Conservation (phyloP, 2,329 filamentous ascomycete genomes). For the Annulohypoxylon truncatum region DNA sequence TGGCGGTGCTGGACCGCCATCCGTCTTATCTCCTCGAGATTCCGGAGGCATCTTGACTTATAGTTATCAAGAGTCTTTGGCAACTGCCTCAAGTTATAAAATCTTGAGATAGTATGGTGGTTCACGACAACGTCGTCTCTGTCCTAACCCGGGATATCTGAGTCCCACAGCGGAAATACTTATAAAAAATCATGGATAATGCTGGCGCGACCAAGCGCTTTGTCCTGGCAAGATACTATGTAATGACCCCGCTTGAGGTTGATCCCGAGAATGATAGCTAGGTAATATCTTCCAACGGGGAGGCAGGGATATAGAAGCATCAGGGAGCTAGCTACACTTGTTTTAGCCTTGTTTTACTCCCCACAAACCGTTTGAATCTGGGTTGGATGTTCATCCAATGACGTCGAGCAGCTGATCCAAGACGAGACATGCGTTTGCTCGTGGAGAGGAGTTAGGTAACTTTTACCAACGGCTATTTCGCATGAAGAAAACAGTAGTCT, state of each 20-base stretch:
- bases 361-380: slow-evolving; percentile 17
- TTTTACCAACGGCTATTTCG: background rate
- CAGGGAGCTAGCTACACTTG: slow-evolving; percentile 23
- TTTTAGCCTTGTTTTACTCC: slow-evolving; percentile 26
- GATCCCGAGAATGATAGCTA: slow-evolving; percentile 4
- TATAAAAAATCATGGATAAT: background rate
- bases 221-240: background rate
- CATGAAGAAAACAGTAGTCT: background rate
- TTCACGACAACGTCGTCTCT: background rate
- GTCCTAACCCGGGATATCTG: background rate
- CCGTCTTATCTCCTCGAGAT: slow-evolving; percentile 35
- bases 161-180: background rate
- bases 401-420: slow-evolving; percentile 25
- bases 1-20: slow-evolving; percentile 47
- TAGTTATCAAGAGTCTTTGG: background rate
- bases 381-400: slow-evolving; percentile 30
- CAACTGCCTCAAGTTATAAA: background rate
- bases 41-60: slow-evolving; percentile 42
- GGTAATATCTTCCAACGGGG: slow-evolving; percentile 20
- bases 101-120: background rate
- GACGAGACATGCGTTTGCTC: slow-evolving; percentile 29
- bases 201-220: background rate
- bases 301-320: slow-evolving; percentile 5
- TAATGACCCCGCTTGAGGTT: slow-evolving; percentile 28
- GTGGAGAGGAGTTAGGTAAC: slow-evolving; percentile 2